Percentiles rank a stretch among this genome's conserved stretches.
phyloP scores from a whole-genome alignment of 2,329 filamentous ascomycete species.

The Trichoderma aggressivum region DNA sequence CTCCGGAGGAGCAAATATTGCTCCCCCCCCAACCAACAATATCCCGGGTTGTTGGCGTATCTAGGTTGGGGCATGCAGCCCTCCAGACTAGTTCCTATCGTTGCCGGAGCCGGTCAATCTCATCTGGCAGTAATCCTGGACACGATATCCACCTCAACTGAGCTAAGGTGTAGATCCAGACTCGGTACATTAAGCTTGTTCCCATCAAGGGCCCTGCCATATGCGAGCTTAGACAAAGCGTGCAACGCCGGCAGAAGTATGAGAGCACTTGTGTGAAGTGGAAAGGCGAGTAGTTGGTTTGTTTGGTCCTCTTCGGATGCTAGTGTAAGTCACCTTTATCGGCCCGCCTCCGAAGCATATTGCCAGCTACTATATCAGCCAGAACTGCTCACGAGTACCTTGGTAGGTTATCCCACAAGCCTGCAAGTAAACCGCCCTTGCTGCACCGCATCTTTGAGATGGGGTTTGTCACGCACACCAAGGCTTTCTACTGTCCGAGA shows the following conservation, averaged over 20 bases:
- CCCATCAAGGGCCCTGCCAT: background rate
- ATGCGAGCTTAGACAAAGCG: background rate
- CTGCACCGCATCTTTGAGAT: background rate
- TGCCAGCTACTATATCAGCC: background rate
- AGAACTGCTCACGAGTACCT: background rate
- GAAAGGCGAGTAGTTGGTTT: background rate
- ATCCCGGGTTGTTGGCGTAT: background rate
- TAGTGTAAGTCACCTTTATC: background rate
- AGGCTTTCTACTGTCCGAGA: background rate
- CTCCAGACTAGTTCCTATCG: background rate
- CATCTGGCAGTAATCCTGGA: constrained; percentile 2
- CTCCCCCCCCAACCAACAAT: background rate
- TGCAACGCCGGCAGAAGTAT: background rate
- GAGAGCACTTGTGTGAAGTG: background rate
- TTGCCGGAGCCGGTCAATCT: constrained; percentile 3
- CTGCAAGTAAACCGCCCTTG: background rate
- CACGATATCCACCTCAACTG: background rate
- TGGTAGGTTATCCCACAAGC: background rate
- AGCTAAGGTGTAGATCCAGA: background rate
- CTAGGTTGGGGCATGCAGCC: background rate
- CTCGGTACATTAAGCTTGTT: background rate
- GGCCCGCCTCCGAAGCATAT: background rate
- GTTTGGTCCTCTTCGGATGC: background rate
- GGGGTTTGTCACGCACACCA: background rate
- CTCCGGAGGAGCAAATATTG: background rate